Percentiles rank a stretch among this genome's conserved stretches.
Evolutionary conservation across 2,329 filamentous ascomycete species (phyloP).

Genomic region (Colletotrichum lentis): DNA sequence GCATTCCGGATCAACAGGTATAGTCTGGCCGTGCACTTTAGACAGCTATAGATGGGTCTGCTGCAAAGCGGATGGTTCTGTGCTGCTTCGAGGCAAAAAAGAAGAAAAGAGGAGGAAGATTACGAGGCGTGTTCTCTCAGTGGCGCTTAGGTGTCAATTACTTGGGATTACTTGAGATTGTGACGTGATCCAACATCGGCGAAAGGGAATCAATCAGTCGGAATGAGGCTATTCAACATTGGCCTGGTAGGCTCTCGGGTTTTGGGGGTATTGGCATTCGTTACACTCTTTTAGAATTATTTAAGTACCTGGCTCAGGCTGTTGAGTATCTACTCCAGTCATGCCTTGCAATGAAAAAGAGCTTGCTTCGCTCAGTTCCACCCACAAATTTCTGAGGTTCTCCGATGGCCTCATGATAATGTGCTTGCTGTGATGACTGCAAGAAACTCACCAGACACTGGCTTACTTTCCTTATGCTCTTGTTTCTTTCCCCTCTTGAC

Average conservation of each 20-base stretch:
- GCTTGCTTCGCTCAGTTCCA: background rate
- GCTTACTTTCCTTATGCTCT: background rate
- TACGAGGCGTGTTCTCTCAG: background rate
- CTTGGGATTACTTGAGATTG: background rate
- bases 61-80: slow-evolving; percentile 2
- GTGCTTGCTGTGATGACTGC: too few species aligned
- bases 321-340: slow-evolving; percentile 26
- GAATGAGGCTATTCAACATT: slow-evolving; percentile 37
- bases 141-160: slow-evolving; percentile 8
- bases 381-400: background rate
- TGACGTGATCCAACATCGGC: slow-evolving; percentile 11
- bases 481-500: slow-evolving; percentile 39
- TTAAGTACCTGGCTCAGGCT: background rate
- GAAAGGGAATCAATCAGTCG: slow-evolving; percentile 16
- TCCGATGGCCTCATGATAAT: too few species aligned
- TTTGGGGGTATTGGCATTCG: slow-evolving; percentile 21
- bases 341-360: slow-evolving; percentile 12
- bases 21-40: slow-evolving; percentile 18
- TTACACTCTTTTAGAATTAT: slow-evolving; percentile 14
- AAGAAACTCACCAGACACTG: too few species aligned
- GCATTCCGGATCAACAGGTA: slow-evolving; percentile 14
- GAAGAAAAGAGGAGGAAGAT: too few species aligned
- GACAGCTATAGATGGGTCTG: background rate
- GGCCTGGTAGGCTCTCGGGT: slow-evolving; percentile 27
- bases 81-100: background rate